These are phyloP conservation scores for Cystobasidiaceae sp. DNA, from an alignment of 1,284 basidiomycete species.

Conservation along the genomic window DNA sequence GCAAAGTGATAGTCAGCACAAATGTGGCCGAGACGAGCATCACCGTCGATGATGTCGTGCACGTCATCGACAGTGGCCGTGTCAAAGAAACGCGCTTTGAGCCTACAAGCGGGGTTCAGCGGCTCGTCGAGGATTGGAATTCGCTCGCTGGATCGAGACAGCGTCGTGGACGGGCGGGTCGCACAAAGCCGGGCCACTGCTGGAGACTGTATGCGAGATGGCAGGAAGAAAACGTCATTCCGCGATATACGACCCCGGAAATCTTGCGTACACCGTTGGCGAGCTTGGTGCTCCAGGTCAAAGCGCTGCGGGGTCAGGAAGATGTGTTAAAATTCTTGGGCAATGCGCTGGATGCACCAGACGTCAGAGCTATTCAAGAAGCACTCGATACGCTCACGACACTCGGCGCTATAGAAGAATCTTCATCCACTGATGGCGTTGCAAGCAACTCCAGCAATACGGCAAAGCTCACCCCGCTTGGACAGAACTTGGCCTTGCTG, in stretches of 20 bases:
- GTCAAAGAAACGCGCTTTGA: constrained; percentile 88
- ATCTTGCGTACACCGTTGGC: constrained; percentile 89
- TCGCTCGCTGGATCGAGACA: constrained; percentile 77
- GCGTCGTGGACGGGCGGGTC: constrained; percentile 81
- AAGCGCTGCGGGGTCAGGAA: constrained; percentile 69
- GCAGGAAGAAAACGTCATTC: constrained; percentile 66
- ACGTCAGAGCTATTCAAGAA: constrained; percentile 67
- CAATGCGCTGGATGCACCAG: constrained; percentile 78
- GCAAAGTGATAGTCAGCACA: constrained; percentile 85
- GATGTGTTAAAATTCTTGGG: constrained; percentile 68
- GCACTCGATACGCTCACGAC: constrained; percentile 71
- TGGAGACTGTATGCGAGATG: constrained; percentile 76
- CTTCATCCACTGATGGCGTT: constrained; percentile 47
- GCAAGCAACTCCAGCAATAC: constrained; percentile 36
- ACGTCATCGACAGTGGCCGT: constrained; percentile 77
- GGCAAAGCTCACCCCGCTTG: constrained; percentile 67
- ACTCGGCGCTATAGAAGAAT: constrained; percentile 66
- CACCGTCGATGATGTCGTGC: constrained; percentile 77
- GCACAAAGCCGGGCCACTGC: constrained; percentile 73
- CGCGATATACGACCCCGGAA: constrained; percentile 72
- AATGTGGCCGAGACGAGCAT: constrained; percentile 90
- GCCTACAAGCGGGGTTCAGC: constrained; percentile 66
- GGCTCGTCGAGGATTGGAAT: constrained; percentile 71
- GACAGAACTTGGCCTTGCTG: constrained; percentile 72
- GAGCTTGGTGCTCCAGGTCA: constrained; percentile 73